A percentile compares a stretch with the other conserved stretches of the same genome.
phyloP scores from a whole-genome alignment of 208 protist species.

The Crithidia bombi region DNA sequence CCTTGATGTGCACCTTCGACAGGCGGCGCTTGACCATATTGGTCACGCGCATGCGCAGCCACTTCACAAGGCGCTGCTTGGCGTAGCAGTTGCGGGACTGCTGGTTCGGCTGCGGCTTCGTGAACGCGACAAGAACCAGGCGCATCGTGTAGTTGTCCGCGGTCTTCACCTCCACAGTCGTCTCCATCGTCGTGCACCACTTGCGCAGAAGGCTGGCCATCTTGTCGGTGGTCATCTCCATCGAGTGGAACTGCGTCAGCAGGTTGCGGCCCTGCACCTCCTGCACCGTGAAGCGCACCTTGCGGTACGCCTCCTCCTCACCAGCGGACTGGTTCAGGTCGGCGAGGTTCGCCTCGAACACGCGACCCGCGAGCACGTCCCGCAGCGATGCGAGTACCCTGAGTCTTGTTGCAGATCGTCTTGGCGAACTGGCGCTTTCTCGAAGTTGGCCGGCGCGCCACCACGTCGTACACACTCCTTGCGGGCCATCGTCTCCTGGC shows the following conservation, averaged over 20 bases:
- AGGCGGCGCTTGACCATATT: slow-evolving; percentile 95
- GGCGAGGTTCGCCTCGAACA: slow-evolving; percentile 97
- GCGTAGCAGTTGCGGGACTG: slow-evolving; percentile 98
- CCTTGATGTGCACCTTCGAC: slow-evolving; percentile 90
- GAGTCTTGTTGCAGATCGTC: slow-evolving; percentile 98
- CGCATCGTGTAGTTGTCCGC: slow-evolving; percentile 97
- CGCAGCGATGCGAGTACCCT: slow-evolving; percentile 95
- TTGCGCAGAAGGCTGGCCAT: slow-evolving; percentile 97
- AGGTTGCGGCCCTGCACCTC: slow-evolving; percentile 97
- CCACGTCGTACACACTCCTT: slow-evolving; percentile 99
- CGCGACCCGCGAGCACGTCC: slow-evolving; percentile 97
- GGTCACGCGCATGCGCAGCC: slow-evolving; percentile 95
- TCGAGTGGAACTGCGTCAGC: slow-evolving; percentile 99
- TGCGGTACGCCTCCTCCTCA: slow-evolving; percentile 93
- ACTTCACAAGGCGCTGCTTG: slow-evolving; percentile 94
- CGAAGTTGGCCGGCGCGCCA: slow-evolving; percentile 97
- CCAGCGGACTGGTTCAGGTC: slow-evolving; percentile 95
- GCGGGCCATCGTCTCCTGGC: slow-evolving; percentile 96
- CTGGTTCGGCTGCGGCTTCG: slow-evolving; percentile 94
- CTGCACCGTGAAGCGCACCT: slow-evolving; percentile 97
- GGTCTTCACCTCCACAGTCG: slow-evolving; percentile 95
- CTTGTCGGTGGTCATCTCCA: slow-evolving; percentile 99
- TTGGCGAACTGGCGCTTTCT: slow-evolving; percentile 94
- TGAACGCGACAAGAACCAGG: slow-evolving; percentile 99
- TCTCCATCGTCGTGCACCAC: slow-evolving; percentile 99